Evolutionary conservation across 192 early-diverging fungal species (phyloP).

Genomic region (Powellomyces hirtus): DNA sequence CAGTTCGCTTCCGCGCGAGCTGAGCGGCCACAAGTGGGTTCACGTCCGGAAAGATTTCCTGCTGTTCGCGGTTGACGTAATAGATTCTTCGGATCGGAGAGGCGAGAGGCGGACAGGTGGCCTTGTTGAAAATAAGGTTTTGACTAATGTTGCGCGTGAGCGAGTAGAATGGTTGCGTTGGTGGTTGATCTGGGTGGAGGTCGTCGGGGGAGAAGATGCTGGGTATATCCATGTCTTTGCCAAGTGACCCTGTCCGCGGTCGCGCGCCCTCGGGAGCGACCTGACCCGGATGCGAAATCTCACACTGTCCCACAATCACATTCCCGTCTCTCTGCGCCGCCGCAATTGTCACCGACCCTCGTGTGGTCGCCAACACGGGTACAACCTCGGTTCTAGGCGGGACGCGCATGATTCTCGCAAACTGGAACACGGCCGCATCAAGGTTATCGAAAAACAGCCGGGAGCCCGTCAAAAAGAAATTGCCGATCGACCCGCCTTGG

Average conservation of each 20-base stretch:
- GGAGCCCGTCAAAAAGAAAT: constrained; percentile 77
- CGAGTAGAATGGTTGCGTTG: constrained; percentile 12
- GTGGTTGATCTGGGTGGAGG: constrained; percentile 11
- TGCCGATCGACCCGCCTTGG: constrained; percentile 71
- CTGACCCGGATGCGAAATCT: constrained; percentile 68
- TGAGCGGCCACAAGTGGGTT: constrained; percentile 58
- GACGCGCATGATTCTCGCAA: constrained; percentile 66
- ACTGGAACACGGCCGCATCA: constrained; percentile 71
- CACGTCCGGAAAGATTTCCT: constrained; percentile 65
- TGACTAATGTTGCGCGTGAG: neutral
- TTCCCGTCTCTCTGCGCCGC: constrained; percentile 64
- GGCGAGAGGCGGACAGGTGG: constrained; percentile 35
- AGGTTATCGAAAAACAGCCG: constrained; percentile 68
- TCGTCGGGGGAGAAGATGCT: no score
- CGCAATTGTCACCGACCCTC: constrained; percentile 52
- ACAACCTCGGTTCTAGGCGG: constrained; percentile 65
- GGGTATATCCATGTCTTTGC: neutral
- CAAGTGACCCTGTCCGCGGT: constrained; percentile 28
- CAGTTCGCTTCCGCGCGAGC: constrained; percentile 46
- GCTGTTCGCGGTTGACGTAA: constrained; percentile 70
- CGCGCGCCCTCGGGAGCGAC: constrained; percentile 20
- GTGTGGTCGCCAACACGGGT: constrained; percentile 61
- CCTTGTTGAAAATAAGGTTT: constrained; percentile 60
- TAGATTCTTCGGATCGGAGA: constrained; percentile 62
- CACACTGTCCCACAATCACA: constrained; percentile 69